Evolutionary conservation across 164 flowering plant genomes (phyloP).

Genomic region (Magnolia officinalis): DNA sequence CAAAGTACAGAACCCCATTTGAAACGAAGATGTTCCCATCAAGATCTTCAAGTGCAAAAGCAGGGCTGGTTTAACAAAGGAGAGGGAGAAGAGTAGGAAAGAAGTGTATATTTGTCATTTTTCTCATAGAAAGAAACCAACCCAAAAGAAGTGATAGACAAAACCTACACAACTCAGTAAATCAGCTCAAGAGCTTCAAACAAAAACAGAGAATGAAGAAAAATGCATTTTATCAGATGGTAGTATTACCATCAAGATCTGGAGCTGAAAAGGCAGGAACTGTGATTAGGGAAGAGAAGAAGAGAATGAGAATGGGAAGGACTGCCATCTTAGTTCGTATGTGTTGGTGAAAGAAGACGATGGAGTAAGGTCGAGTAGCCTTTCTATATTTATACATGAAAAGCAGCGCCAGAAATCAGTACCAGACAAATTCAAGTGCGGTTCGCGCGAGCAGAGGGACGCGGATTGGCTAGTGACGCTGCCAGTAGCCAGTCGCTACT

Average conservation of each 20-base stretch:
- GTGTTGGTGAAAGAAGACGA: not conserved
- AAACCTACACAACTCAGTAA: not conserved
- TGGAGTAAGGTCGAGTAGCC: no score
- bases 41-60: slow-evolving; percentile 3
- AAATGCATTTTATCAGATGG: not conserved
- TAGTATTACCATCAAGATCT: slow-evolving; percentile 4
- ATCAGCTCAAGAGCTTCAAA: not conserved
- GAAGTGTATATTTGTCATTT: not conserved
- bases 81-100: not conserved
- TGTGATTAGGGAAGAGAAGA: not conserved
- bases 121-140: not conserved
- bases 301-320: not conserved
- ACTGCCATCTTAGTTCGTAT: not conserved
- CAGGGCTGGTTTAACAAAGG: not conserved
- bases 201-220: not conserved
- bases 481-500: no score
- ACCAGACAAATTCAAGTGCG: not conserved
- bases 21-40: not conserved
- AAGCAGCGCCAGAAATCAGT: not conserved
- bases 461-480: no score
- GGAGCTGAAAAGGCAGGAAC: not conserved
- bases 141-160: not conserved
- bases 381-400: not conserved
- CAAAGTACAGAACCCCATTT: no score
- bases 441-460: not conserved